Evolutionary conservation across 495 filamentous ascomycete species (phyloP), one percentile per base, ranked within the genome.

Genomic region (Penicillium waksmanii): DNA sequence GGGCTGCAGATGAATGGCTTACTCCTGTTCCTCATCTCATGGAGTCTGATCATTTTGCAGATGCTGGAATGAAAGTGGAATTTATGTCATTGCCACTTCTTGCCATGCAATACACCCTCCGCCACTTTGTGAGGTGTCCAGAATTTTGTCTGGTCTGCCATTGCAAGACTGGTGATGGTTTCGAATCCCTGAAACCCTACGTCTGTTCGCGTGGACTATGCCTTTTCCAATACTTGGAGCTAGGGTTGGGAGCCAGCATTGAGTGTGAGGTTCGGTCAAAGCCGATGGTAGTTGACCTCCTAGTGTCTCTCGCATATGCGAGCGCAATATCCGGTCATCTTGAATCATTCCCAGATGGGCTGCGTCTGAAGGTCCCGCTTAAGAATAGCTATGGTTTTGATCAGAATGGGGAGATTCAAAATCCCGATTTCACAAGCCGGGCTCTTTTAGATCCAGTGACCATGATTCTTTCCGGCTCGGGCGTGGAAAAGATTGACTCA

Each of bases 121-220:
- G 86, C 3, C 89, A 93, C 63, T 86, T 97, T 58, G 84, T 92
- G 21, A 87, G 83, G 49, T 96, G 92, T 63, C 92, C 90, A 5
- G 87, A 95, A 40, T 96, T 93, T 68, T 98, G 94, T 68, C 80
- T 96, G 40, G 85, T 93, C 13, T 98, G 94, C 64, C 90, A 96
- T 69, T 83, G 83, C 64, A 89, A 83, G 65, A 80, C 91, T 33
- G 69, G 84, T n/a, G 81, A 80, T 6, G 82, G 85, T 7, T 89
- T 96, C 48, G 90, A 93, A 63, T 89, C 93, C n/a, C 76, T 98
- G 44, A 94, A 92, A 58, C 94, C 94, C 0, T 97, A 95, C 64
- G 92, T 97, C 18, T 98, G 94, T 78, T 86, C 84, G 27, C 84
- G 85, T 18, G 83, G 82, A 3, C 79, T 98, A 8, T 98, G 94